Base-by-base conservation (phyloP, 148 eudicot genomes). In the Gaultheria prostrata region DNA sequence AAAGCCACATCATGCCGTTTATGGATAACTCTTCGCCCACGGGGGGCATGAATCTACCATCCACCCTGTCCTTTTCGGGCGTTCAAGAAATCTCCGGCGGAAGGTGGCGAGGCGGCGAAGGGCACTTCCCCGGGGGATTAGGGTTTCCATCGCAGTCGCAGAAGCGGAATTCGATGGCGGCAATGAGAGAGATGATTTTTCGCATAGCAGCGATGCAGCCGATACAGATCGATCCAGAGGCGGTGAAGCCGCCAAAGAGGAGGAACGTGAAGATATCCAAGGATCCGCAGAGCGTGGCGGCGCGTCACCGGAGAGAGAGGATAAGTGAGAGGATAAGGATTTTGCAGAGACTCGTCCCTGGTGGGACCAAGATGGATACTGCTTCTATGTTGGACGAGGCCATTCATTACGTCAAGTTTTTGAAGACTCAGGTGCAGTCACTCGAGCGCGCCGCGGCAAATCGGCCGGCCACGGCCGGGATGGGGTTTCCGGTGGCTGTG, bases 361-460 rank as follows among this genome's bases (percentile, higher is more conserved):
- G 98, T 2, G 98, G 98, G 9, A 94, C 96, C 0, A 94, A 94
- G 61, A 94, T 94, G 98, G 98, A 94, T 71, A 94, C 98, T 1
- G 98, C 98, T 8, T 94, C 98, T 0, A 94, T 94, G 98, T 70
- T 94, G 2, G 98, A 94, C 48, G 98, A 94, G 63, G 98, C 98
- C 0, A 92, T 93, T 77, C 96, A 94, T 33, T 94, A 94, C 77
- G 94, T 94, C 20, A 94, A 93, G 85, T 94, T 94, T 85, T 87
- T 94, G 88, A 93, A 93, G 82, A 88, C 91, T 30, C 98, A 94
- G 76, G 96, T 94, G 15, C 93, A 93, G 80, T 86, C 95, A 0
- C 92, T 94, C 0, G 97, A 94, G 57, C 78, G 89, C 14, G 90
- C 83, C 1, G 92, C 92, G 0, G 85, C 80, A 0, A 88, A 74